Evolutionary conservation across 306 rosid species (phyloP), one percentile per base, ranked within the genome.

Genomic region (Begonia fuchsioides): DNA sequence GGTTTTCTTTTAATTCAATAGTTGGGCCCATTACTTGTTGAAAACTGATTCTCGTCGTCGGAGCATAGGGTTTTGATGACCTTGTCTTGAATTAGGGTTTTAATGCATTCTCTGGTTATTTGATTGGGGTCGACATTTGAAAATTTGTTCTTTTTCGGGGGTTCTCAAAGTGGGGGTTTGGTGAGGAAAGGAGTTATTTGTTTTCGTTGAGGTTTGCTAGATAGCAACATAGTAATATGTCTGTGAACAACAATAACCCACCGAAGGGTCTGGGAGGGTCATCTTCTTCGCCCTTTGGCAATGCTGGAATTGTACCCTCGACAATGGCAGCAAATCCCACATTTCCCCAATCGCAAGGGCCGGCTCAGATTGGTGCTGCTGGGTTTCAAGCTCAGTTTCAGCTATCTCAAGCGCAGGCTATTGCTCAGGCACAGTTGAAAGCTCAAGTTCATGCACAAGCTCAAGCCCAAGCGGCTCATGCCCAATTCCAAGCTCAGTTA

Each of bases 401-500:
- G 60, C 62, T 79, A 40, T 73, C 94, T 49, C 94, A 80, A 68
- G 96, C 94, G 0, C 98, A 92, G 74, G 98, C 94, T 52, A 69
- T 92, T 53, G 96, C 86, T 10, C 98, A 92, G 56, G 98, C 93
- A 10, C 94, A 85, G 65, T 69, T 83, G 8, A 79, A 92, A 61
- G 90, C 85, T 12, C 83, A 75, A 11, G 88, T 74, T 8, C 81
- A 76, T 8, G 88, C 85, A 6, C 87, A 82, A 32, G 95, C 75
- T 51, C 93, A 83, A 54, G 90, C 72, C 13, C 82, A 72, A 38
- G 82, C 76, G 2, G 87, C 76, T 47, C 95, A 84, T 7, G 94
- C 93, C 39, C 95, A 90, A 40, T 65, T 79, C 43, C 98, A 92
- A 57, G 98, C 98, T 54, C 97, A 90, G 55, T 72, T 90, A 47